These are phyloP conservation scores for Pythium brassicae DNA, from an alignment of 352 stramenopile genomes.

Conservation along the genomic window DNA sequence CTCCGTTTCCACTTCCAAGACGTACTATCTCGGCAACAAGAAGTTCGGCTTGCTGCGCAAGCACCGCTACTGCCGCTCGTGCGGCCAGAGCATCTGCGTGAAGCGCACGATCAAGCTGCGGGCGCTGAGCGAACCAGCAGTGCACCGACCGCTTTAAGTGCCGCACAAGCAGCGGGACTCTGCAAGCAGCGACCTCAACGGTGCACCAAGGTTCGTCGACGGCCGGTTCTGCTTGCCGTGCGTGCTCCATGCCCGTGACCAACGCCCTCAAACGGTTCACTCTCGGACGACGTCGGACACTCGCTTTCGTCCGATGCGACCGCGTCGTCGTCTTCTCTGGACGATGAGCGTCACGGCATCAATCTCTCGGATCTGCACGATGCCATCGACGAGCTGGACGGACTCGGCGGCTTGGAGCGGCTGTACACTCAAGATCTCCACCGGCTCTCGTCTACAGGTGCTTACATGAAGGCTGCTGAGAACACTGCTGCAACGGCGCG, in stretches of 20 bases:
- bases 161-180: background rate
- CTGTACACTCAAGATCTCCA: background rate
- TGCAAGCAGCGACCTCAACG: slow-evolving; percentile 1
- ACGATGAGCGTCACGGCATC: slow-evolving; percentile 1
- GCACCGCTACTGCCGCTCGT: slow-evolving; percentile 6
- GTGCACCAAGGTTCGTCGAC: slow-evolving; percentile 2
- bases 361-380: slow-evolving; percentile 8
- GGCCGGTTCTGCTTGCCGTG: slow-evolving; percentile 15
- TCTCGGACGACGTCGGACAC: background rate
- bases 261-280: slow-evolving; percentile 5
- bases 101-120: slow-evolving; percentile 12
- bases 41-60: slow-evolving; percentile 7
- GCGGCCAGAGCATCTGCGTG: slow-evolving; percentile 10
- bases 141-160: no score
- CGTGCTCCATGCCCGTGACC: slow-evolving; percentile 7
- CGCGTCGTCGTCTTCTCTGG: background rate
- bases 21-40: slow-evolving; percentile 12
- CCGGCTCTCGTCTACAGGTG: no score
- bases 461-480: no score
- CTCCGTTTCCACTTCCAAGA: background rate
- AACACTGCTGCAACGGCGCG: no score
- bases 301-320: slow-evolving; percentile 5
- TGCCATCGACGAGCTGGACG: background rate
- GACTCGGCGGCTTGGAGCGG: background rate
- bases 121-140: no score